phyloP scores from a whole-genome alignment of 768 basidiomycete genomes.

The Suillus discolor region DNA sequence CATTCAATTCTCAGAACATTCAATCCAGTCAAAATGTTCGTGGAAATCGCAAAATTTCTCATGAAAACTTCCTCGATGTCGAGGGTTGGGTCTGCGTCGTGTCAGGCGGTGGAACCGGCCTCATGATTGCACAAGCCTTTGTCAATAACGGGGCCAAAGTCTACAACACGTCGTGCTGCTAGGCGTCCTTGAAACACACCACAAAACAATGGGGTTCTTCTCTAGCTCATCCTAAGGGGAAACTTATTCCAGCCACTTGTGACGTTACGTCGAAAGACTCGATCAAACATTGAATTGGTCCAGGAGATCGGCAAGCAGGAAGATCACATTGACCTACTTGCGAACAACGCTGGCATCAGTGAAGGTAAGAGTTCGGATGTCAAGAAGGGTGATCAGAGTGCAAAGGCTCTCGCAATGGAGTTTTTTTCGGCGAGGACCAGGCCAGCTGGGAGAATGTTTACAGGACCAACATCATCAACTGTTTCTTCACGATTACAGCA shows the following conservation, averaged over 20 bases:
- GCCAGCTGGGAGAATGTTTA: constrained; percentile 32
- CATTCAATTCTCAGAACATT: not conserved
- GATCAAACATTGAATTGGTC: constrained; percentile 14
- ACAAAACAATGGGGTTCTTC: constrained; percentile 24
- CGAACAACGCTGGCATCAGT: constrained; percentile 73
- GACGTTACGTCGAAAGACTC: constrained; percentile 30
- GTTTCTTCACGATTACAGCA: constrained; percentile 45
- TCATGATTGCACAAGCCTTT: too few species aligned
- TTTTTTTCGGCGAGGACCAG: constrained; percentile 31
- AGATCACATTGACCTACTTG: constrained; percentile 61
- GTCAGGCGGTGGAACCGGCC: constrained; percentile 73
- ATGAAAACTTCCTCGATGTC: constrained; percentile 11
- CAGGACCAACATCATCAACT: constrained; percentile 29
- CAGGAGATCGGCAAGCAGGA: constrained; percentile 39
- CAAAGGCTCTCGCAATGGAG: constrained; percentile 26
- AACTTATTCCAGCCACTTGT: constrained; percentile 29
- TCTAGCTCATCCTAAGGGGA: constrained; percentile 30
- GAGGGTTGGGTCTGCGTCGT: constrained; percentile 43
- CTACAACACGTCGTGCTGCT: constrained; percentile 21
- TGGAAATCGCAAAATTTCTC: constrained; percentile 7
- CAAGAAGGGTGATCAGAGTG: constrained; percentile 32
- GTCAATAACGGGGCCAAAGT: too few species aligned
- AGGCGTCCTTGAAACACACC: constrained; percentile 31
- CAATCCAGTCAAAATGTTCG: not conserved
- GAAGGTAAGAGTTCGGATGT: constrained; percentile 22